Base-by-base conservation (phyloP, 345 rosid species). In the Stellera chamaejasme region DNA sequence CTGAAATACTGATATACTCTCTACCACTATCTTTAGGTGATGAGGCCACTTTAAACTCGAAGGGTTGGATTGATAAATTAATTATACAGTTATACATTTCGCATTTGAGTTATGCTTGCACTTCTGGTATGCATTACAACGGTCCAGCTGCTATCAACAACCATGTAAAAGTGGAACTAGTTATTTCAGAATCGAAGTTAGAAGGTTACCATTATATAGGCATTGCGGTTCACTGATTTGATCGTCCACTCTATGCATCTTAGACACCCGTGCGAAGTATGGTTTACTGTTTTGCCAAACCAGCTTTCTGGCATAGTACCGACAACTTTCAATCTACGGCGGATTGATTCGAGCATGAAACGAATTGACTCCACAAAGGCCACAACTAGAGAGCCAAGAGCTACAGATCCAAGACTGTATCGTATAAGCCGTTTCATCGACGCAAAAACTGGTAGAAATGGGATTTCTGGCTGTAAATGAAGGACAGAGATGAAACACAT, bases 371-470 rank as follows among this genome's bases (percentile, higher is more conserved):
- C 99, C 72, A 93, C 94, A 69, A 89, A 84, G 26, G 94, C 81
- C 13, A 87, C 91, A 43, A 83, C 62, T 57, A 93, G 80, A 52
- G 99, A 93, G 52, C 99, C 97, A 52, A 93, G 92, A 54, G 94
- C 99, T 50, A 93, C 81, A 5, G 99, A 93, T 25, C 99, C 99
- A 53, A 93, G 74, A 77, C 83, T 89, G 75, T 87, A 93, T 4
- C 86, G 78, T 13, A 84, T 65, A 52, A 93, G 86, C 73, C 88
- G 79, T 80, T 80, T 93, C 97, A 93, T 89, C 7, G 99, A 93
- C 53, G 96, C 80, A 47, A 93, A 77, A 58, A 93, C 99, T 13
- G 97, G 94, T 70, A 93, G 97, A 71, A 93, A 81, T n/a, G 88
- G 94, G 62, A 89, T 81, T 68, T 82, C 91, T 32, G 89, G 83